These are phyloP conservation scores for Mytilinidion resinicola DNA, from an alignment of 495 filamentous ascomycete genomes.

Conservation along the genomic window DNA sequence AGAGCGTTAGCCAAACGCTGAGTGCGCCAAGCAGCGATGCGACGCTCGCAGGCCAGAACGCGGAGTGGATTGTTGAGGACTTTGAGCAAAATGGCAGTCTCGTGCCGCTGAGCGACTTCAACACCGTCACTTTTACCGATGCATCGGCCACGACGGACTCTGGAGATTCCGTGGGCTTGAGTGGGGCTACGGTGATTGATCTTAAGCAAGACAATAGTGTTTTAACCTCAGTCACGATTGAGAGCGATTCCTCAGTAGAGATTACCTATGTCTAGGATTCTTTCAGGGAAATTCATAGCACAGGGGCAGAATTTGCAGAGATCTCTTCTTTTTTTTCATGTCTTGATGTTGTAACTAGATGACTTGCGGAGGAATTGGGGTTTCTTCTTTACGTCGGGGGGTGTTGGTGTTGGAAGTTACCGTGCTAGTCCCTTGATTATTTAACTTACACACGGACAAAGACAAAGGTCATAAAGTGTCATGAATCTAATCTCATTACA, in stretches of 20 bases:
- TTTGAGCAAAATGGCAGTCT: conserved; percentile 43
- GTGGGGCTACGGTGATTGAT: background rate
- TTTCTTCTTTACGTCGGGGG: too few species aligned
- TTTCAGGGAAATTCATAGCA: too few species aligned
- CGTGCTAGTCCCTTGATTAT: too few species aligned
- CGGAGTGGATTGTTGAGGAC: conserved; percentile 64
- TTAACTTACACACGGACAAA: too few species aligned
- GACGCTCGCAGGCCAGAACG: conserved; percentile 43
- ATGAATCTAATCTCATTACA: too few species aligned
- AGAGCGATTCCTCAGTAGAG: background rate
- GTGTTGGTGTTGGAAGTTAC: too few species aligned
- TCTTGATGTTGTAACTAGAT: too few species aligned
- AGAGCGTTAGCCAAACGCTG: conserved; percentile 48
- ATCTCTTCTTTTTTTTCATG: too few species aligned
- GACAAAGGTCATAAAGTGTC: too few species aligned
- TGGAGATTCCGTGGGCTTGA: background rate
- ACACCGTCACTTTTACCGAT: conserved; percentile 19
- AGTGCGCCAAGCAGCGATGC: conserved; percentile 19
- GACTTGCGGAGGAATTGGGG: too few species aligned
- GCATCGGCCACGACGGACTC: background rate
- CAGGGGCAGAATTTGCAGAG: too few species aligned
- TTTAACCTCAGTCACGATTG: background rate
- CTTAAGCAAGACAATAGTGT: background rate
- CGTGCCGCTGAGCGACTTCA: conserved; percentile 47
- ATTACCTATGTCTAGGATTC: background rate